These are phyloP conservation scores for Hirschfeldia incana DNA, from an alignment of 345 rosid species.

Conservation along the genomic window DNA sequence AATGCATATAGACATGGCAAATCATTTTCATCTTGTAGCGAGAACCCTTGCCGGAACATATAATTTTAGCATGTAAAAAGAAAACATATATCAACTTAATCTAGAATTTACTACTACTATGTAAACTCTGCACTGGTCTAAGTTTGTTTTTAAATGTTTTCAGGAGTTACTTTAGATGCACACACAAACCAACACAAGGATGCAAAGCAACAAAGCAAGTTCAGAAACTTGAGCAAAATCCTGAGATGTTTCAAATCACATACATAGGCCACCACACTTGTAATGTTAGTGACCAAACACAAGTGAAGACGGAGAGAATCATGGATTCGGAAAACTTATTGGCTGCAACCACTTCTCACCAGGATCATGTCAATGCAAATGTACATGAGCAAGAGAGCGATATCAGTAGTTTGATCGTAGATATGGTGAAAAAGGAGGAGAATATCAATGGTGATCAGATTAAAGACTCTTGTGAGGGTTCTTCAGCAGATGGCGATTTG, in stretches of 20 bases:
- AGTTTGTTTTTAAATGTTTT: conserved; percentile 18
- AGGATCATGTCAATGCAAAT: conserved; percentile 14
- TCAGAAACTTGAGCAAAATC: conserved; percentile 57
- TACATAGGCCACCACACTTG: conserved; percentile 75
- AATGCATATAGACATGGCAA: neutral
- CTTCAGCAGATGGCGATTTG: conserved; percentile 21
- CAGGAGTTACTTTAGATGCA: conserved; percentile 92
- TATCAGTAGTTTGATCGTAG: conserved; percentile 9
- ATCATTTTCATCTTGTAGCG: neutral
- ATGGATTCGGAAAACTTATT: conserved; percentile 23
- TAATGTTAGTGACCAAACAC: conserved; percentile 28
- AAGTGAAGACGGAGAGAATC: conserved; percentile 9
- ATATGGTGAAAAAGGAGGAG: conserved; percentile 26
- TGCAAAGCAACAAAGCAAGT: conserved; percentile 79
- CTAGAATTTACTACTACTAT: neutral
- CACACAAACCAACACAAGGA: conserved; percentile 65
- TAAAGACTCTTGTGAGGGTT: conserved; percentile 25
- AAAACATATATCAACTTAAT: neutral
- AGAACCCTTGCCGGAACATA: neutral
- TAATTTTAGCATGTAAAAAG: too few species aligned
- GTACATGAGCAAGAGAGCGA: conserved; percentile 29
- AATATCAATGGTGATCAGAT: conserved; percentile 17
- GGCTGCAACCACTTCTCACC: neutral
- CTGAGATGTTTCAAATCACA: conserved; percentile 52
- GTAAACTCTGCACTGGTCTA: conserved; percentile 7